Evolutionary conservation across 148 eudicot genomes (phyloP), one percentile per base, ranked within the genome.

Genomic region (Rhododendron henanense): DNA sequence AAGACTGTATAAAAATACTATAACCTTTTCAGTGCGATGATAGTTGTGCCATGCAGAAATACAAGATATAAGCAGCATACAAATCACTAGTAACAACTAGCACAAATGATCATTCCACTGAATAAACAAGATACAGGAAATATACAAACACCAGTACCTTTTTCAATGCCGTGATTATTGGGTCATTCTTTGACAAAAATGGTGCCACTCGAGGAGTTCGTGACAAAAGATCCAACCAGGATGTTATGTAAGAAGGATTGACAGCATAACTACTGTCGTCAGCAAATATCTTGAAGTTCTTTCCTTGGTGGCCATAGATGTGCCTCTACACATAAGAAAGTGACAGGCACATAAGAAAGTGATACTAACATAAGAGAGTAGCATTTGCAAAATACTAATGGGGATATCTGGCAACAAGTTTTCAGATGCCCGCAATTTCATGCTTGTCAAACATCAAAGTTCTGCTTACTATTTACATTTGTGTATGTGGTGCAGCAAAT

Each of bases 191-290:
- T 33, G 93, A 89, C 39, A 97, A 94, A 88, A 95, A 97, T 81
- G 99, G 98, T 67, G 99, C 98, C 86, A 97, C 96, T 71, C 99
- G 94, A 88, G 99, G 94, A 25, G 99, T 95, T 82, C 89, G 91
- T 50, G 99, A 97, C 87, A 97, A 90, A 85, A 94, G 94, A 85
- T 87, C 87, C 88, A 93, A 87, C 98, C 98, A 94, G 23, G 99
- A 92, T 71, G 84, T 16, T 82, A 97, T 85, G 81, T 97, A 93
- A 53, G 98, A 90, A 79, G 99, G 97, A 87, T 92, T 95, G 88
- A 95, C 89, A 39, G 96, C 95, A 75, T 91, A 91, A 90, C 94
- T 94, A 90, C 98, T 93, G 78, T 91, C 83, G 74, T 95, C 99
- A 16, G 97, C 96, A 93, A 97, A 95, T 88, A 97, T 93, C 86